Conservation (phyloP, 2,329 filamentous ascomycete genomes). For the Fusarium mexicanum region DNA sequence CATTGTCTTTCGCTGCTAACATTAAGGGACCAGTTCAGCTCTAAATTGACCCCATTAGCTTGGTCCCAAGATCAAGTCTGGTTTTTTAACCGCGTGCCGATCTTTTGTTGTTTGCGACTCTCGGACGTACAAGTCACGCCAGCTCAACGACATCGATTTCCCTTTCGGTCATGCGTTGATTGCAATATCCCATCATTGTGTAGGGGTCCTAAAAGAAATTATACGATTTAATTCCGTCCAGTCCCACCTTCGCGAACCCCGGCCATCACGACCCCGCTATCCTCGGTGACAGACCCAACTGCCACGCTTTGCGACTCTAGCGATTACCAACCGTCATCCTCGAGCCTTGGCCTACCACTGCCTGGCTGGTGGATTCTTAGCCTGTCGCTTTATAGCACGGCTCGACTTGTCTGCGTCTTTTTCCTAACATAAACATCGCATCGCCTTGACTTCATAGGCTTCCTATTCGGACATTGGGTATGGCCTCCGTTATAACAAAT, state of each 20-base stretch:
- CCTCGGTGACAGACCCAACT: conserved; percentile 16
- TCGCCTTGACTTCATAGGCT: not conserved
- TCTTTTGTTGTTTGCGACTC: conserved; percentile 12
- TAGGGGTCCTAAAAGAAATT: conserved; percentile 38
- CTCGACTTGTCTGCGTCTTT: not conserved
- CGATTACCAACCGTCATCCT: conserved; percentile 18
- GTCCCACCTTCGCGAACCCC: conserved; percentile 37
- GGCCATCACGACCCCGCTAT: conserved; percentile 38
- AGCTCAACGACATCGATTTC: conserved; percentile 11
- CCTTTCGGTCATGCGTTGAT: conserved; percentile 37
- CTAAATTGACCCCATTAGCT: conserved; percentile 27
- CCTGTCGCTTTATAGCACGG: not conserved
- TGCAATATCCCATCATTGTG: conserved; percentile 28
- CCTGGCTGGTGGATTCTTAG: conserved; percentile 12
- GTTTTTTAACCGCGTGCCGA: conserved; percentile 8
- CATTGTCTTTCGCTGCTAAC: conserved; percentile 37
- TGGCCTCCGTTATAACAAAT: conserved; percentile 43
- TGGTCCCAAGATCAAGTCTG: conserved; percentile 6
- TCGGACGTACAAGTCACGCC: not conserved
- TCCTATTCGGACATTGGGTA: conserved; percentile 28
- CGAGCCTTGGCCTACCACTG: conserved; percentile 23
- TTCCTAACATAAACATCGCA: not conserved
- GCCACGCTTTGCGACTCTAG: conserved; percentile 26
- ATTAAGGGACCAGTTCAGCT: conserved; percentile 32
- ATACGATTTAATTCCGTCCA: conserved; percentile 30